Evolutionary conservation across 2,329 filamentous ascomycete genomes (phyloP).

Genomic region (Westerdykella sp.): DNA sequence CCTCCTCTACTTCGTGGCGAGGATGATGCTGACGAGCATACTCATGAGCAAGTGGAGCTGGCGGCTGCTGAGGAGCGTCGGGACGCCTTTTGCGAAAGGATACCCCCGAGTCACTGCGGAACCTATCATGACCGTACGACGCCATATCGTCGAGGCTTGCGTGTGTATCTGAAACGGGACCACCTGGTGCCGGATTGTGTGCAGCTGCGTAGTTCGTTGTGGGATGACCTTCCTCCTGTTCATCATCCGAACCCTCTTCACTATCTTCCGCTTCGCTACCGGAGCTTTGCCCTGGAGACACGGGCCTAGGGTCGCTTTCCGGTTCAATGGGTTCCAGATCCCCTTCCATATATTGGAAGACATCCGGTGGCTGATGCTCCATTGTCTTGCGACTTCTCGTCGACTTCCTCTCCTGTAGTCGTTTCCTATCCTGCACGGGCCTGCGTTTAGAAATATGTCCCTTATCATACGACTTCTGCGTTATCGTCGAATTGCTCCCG

Average conservation of each 20-base stretch:
- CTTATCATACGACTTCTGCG: slow-evolving; percentile 38
- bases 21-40: background rate
- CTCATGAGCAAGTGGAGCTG: slow-evolving; percentile 4
- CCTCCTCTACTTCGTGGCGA: slow-evolving; percentile 9
- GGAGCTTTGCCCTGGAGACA: too few relatives aligned
- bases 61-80: slow-evolving; percentile 21
- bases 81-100: slow-evolving; percentile 31
- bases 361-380: slow-evolving; percentile 16
- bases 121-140: background rate
- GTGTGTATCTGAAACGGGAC: too few relatives aligned
- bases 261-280: too few relatives aligned
- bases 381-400: slow-evolving; percentile 12
- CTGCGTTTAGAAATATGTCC: slow-evolving; percentile 19
- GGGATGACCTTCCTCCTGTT: background rate
- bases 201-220: too few relatives aligned
- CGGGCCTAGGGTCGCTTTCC: background rate
- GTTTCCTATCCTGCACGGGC: slow-evolving; percentile 14
- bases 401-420: slow-evolving; percentile 7
- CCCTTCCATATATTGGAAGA: slow-evolving; percentile 26
- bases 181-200: too few relatives aligned
- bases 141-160: too few relatives aligned
- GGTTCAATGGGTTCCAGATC: slow-evolving; percentile 1
- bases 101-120: slow-evolving; percentile 19
- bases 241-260: too few relatives aligned
- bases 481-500: slow-evolving; percentile 44